phyloP scores from a whole-genome alignment of 2,329 filamentous ascomycete genomes.

The Colletotrichum filicis region DNA sequence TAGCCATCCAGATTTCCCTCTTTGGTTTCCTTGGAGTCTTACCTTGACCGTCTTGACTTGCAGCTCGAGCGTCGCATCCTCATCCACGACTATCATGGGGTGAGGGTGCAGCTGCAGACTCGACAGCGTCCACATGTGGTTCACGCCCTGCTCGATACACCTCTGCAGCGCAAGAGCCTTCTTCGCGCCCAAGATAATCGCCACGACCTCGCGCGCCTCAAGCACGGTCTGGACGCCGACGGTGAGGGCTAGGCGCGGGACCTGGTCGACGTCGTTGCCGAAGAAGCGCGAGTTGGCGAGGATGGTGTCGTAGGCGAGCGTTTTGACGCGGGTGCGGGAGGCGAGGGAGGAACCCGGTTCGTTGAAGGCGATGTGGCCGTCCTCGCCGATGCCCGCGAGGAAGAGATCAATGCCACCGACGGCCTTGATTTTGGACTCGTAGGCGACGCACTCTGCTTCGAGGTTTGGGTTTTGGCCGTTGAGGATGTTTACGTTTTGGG shows the following conservation, averaged over 20 bases:
- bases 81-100: constrained; percentile 85
- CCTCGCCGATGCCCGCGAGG: constrained; percentile 84
- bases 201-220: constrained; percentile 83
- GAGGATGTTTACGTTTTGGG: constrained; percentile 85
- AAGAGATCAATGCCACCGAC: constrained; percentile 87
- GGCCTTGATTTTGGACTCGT: constrained; percentile 80
- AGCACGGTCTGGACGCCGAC: constrained; percentile 87
- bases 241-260: constrained; percentile 85
- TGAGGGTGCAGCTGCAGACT: constrained; percentile 83
- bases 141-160: constrained; percentile 84
- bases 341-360: constrained; percentile 84
- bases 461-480: constrained; percentile 83
- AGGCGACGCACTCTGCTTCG: constrained; percentile 80
- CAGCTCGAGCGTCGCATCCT: constrained; percentile 79
- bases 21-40: constrained; percentile 33
- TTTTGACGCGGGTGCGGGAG: constrained; percentile 86
- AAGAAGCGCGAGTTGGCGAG: constrained; percentile 89
- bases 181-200: constrained; percentile 84
- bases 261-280: constrained; percentile 75
- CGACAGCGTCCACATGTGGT: constrained; percentile 92
- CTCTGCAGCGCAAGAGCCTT: constrained; percentile 84
- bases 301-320: constrained; percentile 87
- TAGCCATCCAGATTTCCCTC: background rate
- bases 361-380: constrained; percentile 92
- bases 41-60: constrained; percentile 79